These are phyloP conservation scores for Bidens hawaiensis DNA, from an alignment of 140 eudicot species.

Conservation along the genomic window DNA sequence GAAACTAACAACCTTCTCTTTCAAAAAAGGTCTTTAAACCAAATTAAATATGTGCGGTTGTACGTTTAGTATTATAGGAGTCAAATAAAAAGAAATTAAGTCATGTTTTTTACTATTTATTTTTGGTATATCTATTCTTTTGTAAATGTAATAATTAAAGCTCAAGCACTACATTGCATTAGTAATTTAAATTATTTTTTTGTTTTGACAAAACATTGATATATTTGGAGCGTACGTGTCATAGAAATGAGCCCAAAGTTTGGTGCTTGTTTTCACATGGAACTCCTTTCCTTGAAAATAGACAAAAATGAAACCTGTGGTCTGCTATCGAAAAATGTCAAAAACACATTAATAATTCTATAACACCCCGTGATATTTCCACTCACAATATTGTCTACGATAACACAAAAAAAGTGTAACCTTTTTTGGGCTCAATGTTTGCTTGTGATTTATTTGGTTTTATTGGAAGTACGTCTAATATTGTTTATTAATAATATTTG, in stretches of 20 bases:
- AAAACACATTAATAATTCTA: slow-evolving; percentile 8
- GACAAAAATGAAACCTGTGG: slow-evolving; percentile 27
- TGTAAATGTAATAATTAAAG: too few relatives aligned
- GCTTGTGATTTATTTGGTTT: background rate
- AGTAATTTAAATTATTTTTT: background rate
- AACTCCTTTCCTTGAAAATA: slow-evolving; percentile 1
- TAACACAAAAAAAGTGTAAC: background rate
- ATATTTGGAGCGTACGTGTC: background rate
- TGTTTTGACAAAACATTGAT: background rate
- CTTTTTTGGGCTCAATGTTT: background rate
- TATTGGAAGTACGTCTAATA: background rate
- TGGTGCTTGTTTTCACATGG: slow-evolving; percentile 10
- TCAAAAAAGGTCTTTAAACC: background rate
- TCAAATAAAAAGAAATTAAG: too few relatives aligned
- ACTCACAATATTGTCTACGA: slow-evolving; percentile 24
- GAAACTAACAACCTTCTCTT: background rate
- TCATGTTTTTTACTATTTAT: too few relatives aligned
- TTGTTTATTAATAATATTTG: background rate
- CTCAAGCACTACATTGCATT: too few relatives aligned
- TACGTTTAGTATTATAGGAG: background rate
- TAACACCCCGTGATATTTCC: slow-evolving; percentile 36
- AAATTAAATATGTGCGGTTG: background rate
- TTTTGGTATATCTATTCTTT: too few relatives aligned
- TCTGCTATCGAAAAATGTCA: slow-evolving; percentile 24
- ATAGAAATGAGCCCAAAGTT: background rate